Percentiles rank a stretch among this genome's conserved stretches.
Conservation (phyloP, 2,329 filamentous ascomycete genomes). For the Pseudocercospora crystallina region DNA sequence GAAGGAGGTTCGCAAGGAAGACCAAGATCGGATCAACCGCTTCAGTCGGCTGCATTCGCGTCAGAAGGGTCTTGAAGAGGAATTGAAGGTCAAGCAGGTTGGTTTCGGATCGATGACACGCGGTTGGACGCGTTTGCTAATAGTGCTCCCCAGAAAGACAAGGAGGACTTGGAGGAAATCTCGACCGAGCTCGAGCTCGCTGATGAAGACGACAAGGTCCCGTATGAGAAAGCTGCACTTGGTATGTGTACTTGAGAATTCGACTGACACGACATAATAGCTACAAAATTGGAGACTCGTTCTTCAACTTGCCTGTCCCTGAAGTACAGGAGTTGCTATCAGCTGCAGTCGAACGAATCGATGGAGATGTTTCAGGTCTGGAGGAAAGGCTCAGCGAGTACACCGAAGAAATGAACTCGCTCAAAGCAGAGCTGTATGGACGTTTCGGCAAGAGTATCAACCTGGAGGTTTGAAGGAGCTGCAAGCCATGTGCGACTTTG, state of each 20-base stretch:
- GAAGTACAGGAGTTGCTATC: constrained; percentile 86
- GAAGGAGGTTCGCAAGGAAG: constrained; percentile 89
- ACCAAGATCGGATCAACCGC: constrained; percentile 98
- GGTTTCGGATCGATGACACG: constrained; percentile 31
- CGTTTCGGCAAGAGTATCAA: constrained; percentile 97
- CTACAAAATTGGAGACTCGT: constrained; percentile 95
- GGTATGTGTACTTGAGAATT: too few relatives aligned
- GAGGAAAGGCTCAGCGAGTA: constrained; percentile 75
- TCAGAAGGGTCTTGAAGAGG: constrained; percentile 74
- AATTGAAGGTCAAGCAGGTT: constrained; percentile 77
- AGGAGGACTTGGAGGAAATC: constrained; percentile 94
- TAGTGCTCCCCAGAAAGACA: constrained; percentile 72
- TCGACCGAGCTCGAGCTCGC: constrained; percentile 87
- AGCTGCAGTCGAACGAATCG: constrained; percentile 68
- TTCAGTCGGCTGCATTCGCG: constrained; percentile 94
- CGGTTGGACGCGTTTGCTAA: neutral
- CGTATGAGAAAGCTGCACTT: constrained; percentile 55
- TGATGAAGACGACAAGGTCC: constrained; percentile 90
- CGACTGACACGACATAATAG: constrained; percentile 46
- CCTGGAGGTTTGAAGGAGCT: constrained; percentile 64
- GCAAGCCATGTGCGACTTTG: neutral
- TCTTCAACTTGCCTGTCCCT: constrained; percentile 79
- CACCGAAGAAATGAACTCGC: constrained; percentile 80
- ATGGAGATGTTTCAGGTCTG: constrained; percentile 70
- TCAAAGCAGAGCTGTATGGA: constrained; percentile 92